Evolutionary conservation across 148 eudicot genomes (phyloP).

Genomic region (Cornus kousa): DNA sequence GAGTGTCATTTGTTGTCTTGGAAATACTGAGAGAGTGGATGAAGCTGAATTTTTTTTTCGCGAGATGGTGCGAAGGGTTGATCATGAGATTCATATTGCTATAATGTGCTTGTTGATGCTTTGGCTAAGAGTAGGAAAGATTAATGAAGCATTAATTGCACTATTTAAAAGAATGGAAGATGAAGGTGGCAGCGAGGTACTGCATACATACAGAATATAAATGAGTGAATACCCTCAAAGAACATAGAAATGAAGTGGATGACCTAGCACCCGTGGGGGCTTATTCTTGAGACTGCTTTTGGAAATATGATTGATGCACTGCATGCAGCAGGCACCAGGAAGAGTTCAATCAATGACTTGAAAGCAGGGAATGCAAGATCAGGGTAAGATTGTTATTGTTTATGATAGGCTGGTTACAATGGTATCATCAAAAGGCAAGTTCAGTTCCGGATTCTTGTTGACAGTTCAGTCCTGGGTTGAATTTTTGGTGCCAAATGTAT

Average conservation of each 20-base stretch:
- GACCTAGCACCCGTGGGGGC: slow-evolving; percentile 91
- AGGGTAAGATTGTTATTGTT: slow-evolving; percentile 91
- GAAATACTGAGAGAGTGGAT: slow-evolving; percentile 71
- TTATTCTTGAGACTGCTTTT: slow-evolving; percentile 76
- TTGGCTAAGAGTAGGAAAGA: slow-evolving; percentile 51
- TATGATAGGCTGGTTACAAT: slow-evolving; percentile 51
- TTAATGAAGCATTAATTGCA: slow-evolving; percentile 60
- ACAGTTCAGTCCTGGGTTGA: slow-evolving; percentile 28
- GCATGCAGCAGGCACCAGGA: slow-evolving; percentile 87
- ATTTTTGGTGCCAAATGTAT: background rate
- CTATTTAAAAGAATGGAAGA: slow-evolving; percentile 33
- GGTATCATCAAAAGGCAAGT: slow-evolving; percentile 82
- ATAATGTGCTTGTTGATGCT: slow-evolving; percentile 81
- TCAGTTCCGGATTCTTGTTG: slow-evolving; percentile 61
- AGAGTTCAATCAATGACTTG: slow-evolving; percentile 79
- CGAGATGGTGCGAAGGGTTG: slow-evolving; percentile 77
- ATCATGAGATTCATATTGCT: slow-evolving; percentile 86
- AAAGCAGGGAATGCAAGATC: slow-evolving; percentile 83
- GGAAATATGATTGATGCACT: slow-evolving; percentile 86
- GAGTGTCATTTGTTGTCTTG: slow-evolving; percentile 81
- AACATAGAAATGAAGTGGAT: slow-evolving; percentile 31
- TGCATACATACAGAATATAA: too few relatives aligned
- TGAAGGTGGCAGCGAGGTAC: too few relatives aligned
- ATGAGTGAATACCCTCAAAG: too few relatives aligned
- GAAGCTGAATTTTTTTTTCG: slow-evolving; percentile 74